Conservation (phyloP, 768 basidiomycete genomes). For the Antrodiella citrinella region DNA sequence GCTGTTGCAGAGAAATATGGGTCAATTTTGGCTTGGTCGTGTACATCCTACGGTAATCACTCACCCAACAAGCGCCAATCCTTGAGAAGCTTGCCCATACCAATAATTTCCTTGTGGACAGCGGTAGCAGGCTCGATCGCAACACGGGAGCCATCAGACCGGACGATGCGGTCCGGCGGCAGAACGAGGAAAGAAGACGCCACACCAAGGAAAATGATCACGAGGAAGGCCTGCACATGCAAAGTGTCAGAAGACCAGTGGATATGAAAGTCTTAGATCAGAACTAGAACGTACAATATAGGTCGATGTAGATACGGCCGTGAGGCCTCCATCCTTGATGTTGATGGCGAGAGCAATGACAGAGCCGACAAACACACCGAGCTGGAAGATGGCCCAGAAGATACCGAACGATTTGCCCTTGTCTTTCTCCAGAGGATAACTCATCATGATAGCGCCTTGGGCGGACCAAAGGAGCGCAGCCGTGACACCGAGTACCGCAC, state of each 20-base stretch:
- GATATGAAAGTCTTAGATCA: too few species aligned
- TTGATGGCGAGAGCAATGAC: conserved; percentile 38
- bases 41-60: conserved; percentile 1
- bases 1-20: conserved; percentile 9
- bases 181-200: conserved; percentile 29
- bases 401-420: conserved; percentile 44
- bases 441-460: conserved; percentile 47
- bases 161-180: conserved; percentile 28
- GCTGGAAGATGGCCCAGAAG: conserved; percentile 45
- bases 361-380: conserved; percentile 35
- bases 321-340: conserved; percentile 23
- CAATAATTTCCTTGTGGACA: conserved; percentile 21
- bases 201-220: conserved; percentile 37
- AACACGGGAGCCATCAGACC: conserved; percentile 34
- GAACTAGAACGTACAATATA: conserved; percentile 25
- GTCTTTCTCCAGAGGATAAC: conserved; percentile 47
- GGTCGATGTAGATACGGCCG: conserved; percentile 31
- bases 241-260: too few species aligned
- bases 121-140: conserved; percentile 25
- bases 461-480: conserved; percentile 49
- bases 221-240: conserved; percentile 32
- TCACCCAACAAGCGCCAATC: conserved; percentile 31
- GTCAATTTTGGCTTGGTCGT: neutral
- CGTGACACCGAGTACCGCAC: conserved; percentile 41
- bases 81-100: conserved; percentile 26